Conservation (phyloP, 768 basidiomycete genomes). For the Calocybe gangraenosa region DNA sequence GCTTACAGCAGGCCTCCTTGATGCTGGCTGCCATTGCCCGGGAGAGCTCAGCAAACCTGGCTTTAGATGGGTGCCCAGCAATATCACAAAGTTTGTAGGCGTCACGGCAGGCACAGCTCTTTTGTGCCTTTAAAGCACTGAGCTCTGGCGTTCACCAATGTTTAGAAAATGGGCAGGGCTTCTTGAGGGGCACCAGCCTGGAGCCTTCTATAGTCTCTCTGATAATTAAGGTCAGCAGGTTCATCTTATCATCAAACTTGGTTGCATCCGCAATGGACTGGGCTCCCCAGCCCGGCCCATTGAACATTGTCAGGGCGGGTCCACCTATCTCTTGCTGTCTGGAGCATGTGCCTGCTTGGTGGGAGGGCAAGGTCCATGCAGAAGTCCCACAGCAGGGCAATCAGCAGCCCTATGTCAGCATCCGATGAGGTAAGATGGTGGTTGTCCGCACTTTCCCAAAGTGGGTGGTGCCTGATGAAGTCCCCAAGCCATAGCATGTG, state of each 20-base stretch:
- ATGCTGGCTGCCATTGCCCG: background rate
- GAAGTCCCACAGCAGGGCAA: background rate
- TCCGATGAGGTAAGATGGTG: conserved; percentile 3
- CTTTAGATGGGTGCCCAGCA: background rate
- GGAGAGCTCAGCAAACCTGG: background rate
- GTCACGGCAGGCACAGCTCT: too few relatives aligned
- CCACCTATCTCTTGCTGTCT: background rate
- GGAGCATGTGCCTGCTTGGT: background rate
- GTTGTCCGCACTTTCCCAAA: conserved; percentile 6
- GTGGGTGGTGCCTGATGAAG: background rate
- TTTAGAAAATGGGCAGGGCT: conserved; percentile 15
- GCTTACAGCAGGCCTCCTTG: background rate
- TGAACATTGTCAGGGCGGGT: background rate
- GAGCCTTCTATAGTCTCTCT: too few relatives aligned
- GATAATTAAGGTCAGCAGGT: conserved; percentile 22
- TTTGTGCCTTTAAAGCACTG: background rate
- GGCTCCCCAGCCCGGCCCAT: too few relatives aligned
- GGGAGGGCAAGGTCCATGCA: background rate
- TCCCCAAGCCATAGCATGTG: conserved; percentile 2
- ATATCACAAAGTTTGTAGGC: background rate
- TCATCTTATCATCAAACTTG: background rate
- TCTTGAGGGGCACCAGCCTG: background rate
- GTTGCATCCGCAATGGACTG: too few relatives aligned
- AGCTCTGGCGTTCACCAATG: conserved; percentile 20
- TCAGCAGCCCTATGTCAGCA: background rate